phyloP scores from a whole-genome alignment of 2,329 filamentous ascomycete species.

The Chaetoscypha palmicola region DNA sequence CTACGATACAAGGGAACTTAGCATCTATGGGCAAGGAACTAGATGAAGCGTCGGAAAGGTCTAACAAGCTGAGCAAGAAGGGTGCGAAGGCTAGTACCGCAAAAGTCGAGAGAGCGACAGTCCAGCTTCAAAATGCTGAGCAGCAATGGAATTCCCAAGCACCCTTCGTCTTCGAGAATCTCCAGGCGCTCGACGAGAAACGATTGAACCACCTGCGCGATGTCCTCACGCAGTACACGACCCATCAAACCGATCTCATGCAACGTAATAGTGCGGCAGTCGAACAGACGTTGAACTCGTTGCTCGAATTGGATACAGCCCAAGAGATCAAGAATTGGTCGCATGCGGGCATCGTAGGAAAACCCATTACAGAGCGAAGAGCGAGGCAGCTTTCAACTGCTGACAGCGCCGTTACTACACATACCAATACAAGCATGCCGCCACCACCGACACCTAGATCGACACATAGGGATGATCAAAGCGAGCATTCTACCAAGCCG shows the following conservation, averaged over 20 bases:
- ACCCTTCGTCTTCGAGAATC: constrained; percentile 86
- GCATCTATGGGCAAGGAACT: constrained; percentile 75
- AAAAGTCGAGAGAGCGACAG: constrained; percentile 68
- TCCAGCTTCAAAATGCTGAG: constrained; percentile 68
- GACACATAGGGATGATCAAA: constrained; percentile 24
- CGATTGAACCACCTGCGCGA: constrained; percentile 86
- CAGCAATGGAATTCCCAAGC: constrained; percentile 91
- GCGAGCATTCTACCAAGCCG: constrained; percentile 20
- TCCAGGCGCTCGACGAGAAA: constrained; percentile 85
- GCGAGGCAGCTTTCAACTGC: constrained; percentile 25
- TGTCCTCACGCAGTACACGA: constrained; percentile 85
- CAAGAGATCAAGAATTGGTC: constrained; percentile 78
- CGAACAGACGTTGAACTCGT: constrained; percentile 70
- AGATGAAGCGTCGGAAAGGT: constrained; percentile 74
- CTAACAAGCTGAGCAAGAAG: constrained; percentile 77
- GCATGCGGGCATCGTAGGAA: constrained; percentile 34
- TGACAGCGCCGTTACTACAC: constrained; percentile 10
- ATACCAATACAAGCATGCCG: constrained; percentile 16
- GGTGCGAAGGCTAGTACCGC: constrained; percentile 67
- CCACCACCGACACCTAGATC: constrained; percentile 25
- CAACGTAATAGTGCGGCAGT: constrained; percentile 68
- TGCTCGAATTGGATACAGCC: constrained; percentile 80
- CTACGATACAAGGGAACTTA: constrained; percentile 75
- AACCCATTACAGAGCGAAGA: constrained; percentile 27
- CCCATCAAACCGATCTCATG: constrained; percentile 81